Percentiles rank a stretch among this genome's conserved stretches.
phyloP scores from a whole-genome alignment of 2,329 filamentous ascomycete species.

The Ceratocystis lukuohia region DNA sequence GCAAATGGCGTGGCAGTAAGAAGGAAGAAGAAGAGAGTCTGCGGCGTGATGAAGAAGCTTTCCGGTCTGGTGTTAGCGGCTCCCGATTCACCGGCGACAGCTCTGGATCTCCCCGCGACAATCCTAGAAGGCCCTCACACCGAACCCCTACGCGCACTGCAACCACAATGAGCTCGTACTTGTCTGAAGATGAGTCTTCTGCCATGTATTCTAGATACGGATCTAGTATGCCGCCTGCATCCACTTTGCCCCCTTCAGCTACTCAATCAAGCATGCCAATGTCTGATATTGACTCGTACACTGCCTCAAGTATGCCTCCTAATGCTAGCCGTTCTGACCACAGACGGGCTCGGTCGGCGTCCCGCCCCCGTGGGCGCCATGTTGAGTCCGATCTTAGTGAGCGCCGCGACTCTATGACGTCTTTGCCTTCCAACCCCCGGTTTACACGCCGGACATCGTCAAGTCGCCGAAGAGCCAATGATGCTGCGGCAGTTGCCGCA shows the following conservation, averaged over 20 bases:
- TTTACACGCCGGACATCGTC: slow-evolving; percentile 33
- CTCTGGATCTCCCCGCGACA: slow-evolving; percentile 24
- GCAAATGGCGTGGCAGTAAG: slow-evolving; percentile 46
- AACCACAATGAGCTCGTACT: slow-evolving; percentile 12
- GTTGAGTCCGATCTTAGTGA: slow-evolving; percentile 14
- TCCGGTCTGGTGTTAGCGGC: slow-evolving; percentile 46
- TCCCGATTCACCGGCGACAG: slow-evolving; percentile 59
- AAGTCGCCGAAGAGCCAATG: slow-evolving; percentile 34
- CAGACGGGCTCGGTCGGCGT: slow-evolving; percentile 4
- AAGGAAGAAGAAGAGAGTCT: slow-evolving; percentile 35
- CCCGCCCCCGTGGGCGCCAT: slow-evolving; percentile 13
- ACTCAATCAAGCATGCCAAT: slow-evolving; percentile 7
- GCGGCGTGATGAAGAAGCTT: slow-evolving; percentile 36
- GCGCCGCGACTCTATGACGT: slow-evolving; percentile 15
- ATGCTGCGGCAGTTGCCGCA: slow-evolving; percentile 35
- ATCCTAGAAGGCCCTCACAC: slow-evolving; percentile 24
- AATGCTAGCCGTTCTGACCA: slow-evolving; percentile 13
- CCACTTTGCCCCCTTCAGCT: slow-evolving; percentile 9
- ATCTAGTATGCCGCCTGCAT: not conserved
- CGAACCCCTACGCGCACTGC: slow-evolving; percentile 7
- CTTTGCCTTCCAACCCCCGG: slow-evolving; percentile 14
- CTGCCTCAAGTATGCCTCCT: slow-evolving; percentile 14
- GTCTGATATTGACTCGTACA: slow-evolving; percentile 11
- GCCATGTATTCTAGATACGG: slow-evolving; percentile 3
- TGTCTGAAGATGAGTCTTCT: slow-evolving; percentile 8